Evolutionary conservation across 1,284 basidiomycete species (phyloP).

Genomic region (Anthracocystis setariae): DNA sequence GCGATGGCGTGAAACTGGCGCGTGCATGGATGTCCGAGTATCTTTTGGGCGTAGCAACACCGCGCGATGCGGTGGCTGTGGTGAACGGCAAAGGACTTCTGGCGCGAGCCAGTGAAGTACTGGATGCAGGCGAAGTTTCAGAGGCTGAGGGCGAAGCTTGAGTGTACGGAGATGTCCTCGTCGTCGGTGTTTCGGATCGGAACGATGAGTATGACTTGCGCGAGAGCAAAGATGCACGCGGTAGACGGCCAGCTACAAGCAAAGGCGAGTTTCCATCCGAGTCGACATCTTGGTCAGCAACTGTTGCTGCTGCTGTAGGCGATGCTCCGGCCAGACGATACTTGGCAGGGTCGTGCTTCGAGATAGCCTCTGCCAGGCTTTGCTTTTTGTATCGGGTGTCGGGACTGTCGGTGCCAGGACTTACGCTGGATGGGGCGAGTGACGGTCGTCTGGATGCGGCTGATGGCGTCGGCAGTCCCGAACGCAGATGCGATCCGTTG

Average conservation of each 20-base stretch:
- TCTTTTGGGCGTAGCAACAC: conserved; percentile 33
- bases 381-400: conserved; percentile 47
- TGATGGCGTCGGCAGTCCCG: conserved; percentile 44
- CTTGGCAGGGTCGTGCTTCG: conserved; percentile 49
- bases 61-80: conserved; percentile 14
- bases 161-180: conserved; percentile 9
- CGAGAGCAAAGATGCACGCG: conserved; percentile 31
- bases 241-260: conserved; percentile 35
- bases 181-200: conserved; percentile 35
- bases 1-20: conserved; percentile 15
- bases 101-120: conserved; percentile 14
- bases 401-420: conserved; percentile 40
- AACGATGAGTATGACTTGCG: conserved; percentile 37
- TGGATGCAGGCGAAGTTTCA: conserved; percentile 24
- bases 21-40: conserved; percentile 37
- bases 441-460: conserved; percentile 16
- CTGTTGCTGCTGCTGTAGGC: conserved; percentile 2
- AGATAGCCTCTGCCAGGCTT: conserved; percentile 49
- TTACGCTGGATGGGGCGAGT: conserved; percentile 21
- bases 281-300: conserved; percentile 10
- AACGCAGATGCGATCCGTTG: conserved; percentile 41
- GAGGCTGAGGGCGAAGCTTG: conserved; percentile 32
- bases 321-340: conserved; percentile 32
- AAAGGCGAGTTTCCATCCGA: conserved; percentile 33
- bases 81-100: conserved; percentile 19